Percentiles rank a stretch among this genome's conserved stretches.
phyloP scores from a whole-genome alignment of 176 grass and related monocot species.

The Poa annua region DNA sequence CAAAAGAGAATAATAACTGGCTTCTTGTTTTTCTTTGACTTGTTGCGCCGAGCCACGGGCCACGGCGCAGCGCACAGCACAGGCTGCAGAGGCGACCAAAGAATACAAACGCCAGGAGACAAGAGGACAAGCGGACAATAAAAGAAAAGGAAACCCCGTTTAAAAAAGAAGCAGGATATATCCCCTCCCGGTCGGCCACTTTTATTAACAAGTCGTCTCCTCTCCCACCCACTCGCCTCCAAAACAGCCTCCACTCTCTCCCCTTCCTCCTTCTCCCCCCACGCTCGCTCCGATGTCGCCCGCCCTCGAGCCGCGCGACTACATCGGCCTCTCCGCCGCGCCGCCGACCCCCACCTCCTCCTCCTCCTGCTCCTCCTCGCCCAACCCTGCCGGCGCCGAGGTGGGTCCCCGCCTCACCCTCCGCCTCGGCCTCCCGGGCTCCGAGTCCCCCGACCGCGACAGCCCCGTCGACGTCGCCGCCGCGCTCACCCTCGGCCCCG shows the following conservation, averaged over 20 bases:
- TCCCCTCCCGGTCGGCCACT: slow-evolving; percentile 54
- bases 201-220: slow-evolving; percentile 46
- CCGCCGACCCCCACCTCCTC: slow-evolving; percentile 43
- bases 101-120: slow-evolving; percentile 30
- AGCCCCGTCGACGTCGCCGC: slow-evolving; percentile 24
- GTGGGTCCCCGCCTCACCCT: slow-evolving; percentile 47
- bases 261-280: background rate
- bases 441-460: slow-evolving; percentile 55
- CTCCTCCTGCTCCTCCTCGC: slow-evolving; percentile 44
- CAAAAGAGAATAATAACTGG: background rate
- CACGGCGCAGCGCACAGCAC: background rate
- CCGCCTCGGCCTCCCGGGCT: slow-evolving; percentile 59
- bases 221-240: slow-evolving; percentile 16
- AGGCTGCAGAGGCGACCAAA: background rate
- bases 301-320: slow-evolving; percentile 56
- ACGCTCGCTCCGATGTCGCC: slow-evolving; percentile 47
- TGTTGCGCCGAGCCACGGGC: background rate
- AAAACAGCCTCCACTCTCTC: background rate
- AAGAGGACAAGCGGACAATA: slow-evolving; percentile 49
- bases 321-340: slow-evolving; percentile 60
- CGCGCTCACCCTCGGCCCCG: slow-evolving; percentile 45
- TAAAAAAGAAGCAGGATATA: slow-evolving; percentile 38
- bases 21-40: slow-evolving; percentile 12
- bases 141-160: slow-evolving; percentile 20
- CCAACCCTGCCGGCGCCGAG: background rate